Evolutionary conservation across 2,329 filamentous ascomycete genomes (phyloP), one percentile per base, ranked within the genome.

Genomic region (Paraphoma sp.): DNA sequence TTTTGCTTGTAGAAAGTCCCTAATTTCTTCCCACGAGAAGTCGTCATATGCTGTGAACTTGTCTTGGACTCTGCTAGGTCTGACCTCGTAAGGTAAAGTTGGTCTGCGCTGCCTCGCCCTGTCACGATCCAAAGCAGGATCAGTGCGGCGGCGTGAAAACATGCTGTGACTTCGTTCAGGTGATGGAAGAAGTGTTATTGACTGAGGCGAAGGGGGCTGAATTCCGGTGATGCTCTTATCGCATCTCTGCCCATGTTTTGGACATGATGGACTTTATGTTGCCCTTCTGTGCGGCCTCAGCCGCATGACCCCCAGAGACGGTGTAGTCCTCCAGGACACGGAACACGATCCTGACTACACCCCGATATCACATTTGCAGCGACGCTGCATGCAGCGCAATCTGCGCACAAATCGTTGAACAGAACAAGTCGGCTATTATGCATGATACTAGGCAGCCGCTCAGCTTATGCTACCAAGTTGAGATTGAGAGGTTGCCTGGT

Each of bases 1-100:
- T 38, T 54, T 62, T 3, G 6, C 11, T 18, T 49, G 54, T n/a
- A 65, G 38, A 29, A 23, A 65, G 4, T 48, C 56, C 40, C 64
- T 55, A n/a, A 64, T 64, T 23, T 63, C 52, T n/a, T 41, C 12
- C 63, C 63, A 64, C 12, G 55, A 33, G 23, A 65, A 62, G 36
- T 62, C 54, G 1, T 62, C 45, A 44, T 65, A 65, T 16, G 41
- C 61, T 6, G 63, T 17, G 28, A 48, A 64, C 12, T 50, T 60
- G 12, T 62, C 63, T 45, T 64, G 59, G 1, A 64, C 28, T 17
- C 50, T 43, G 6, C 38, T 48, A 8, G 53, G 48, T 28, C 18
- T 53, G 7, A 23, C 40, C 23, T 47, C 36, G 2, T 40, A 50
- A 31, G 60, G 60, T 6, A 63, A 31, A 1, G 47, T 57, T 4